Evolutionary conservation across 331 rosid genomes (phyloP), one percentile per base, ranked within the genome.

Genomic region (Cydonia oblonga): DNA sequence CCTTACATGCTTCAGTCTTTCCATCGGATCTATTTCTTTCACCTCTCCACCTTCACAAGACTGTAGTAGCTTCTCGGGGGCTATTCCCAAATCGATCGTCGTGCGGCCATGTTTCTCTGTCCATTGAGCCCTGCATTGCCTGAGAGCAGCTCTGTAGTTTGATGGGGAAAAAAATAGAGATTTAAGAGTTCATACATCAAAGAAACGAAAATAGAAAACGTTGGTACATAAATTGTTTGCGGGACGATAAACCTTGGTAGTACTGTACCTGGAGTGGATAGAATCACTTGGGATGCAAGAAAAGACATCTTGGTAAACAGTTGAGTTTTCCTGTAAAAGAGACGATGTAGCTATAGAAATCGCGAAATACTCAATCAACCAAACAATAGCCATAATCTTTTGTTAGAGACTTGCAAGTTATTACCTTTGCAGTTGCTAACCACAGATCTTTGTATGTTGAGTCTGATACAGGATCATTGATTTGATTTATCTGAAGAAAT

Each of bases 401-500:
- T 40, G 15, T 40, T 40, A 40, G 0, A 40, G 46, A 40, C 46
- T 1, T 40, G 46, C 46, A 40, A 40, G 46, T 40, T 61, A 22
- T 76, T 52, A 82, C 86, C 86, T 83, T 76, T 46, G 87, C 87
- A 44, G 84, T 83, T 49, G 79, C 84, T 81, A 79, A 28, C 86
- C 86, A 86, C 53, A 83, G 58, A 71, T 81, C 79, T 74, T 67
- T 83, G 73, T 78, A 83, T 6, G 87, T 86, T 67, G 80, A 22
- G 72, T 83, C 87, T 25, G 76, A 79, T 44, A 81, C 71, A n/a
- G 87, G 90, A 76, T 86, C 87, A 59, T 75, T 64, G 81, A 86
- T 76, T 79, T 76, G 76, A 67, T 28, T 65, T 58, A 74, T 60
- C 90, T 86, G 82, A 81, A 59, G 52, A 62, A 38, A 62, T 68